A percentile compares a stretch with the other conserved stretches of the same genome.
These are phyloP conservation scores for Arxiozyma heterogenica DNA, from an alignment of 1,139 yeast genomes.

Conservation along the genomic window DNA sequence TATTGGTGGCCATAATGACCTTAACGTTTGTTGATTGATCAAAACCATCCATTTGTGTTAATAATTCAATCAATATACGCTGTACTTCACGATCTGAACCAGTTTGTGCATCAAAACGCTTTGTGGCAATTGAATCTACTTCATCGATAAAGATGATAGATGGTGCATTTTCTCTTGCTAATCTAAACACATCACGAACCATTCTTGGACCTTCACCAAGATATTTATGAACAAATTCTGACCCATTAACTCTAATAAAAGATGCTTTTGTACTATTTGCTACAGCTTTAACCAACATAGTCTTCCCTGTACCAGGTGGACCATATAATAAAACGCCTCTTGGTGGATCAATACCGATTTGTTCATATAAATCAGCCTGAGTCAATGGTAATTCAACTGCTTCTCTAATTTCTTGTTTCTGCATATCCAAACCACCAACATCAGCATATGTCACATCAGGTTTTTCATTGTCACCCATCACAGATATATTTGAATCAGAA, in stretches of 20 bases:
- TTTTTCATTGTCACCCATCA: conserved; percentile 87
- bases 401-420: conserved; percentile 95
- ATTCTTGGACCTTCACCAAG: conserved; percentile 99
- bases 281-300: conserved; percentile 97
- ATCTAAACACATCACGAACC: conserved; percentile 96
- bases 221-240: conserved; percentile 96
- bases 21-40: conserved; percentile 93
- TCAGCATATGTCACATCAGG: conserved; percentile 79
- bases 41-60: conserved; percentile 99
- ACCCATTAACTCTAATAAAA: conserved; percentile 92
- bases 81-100: conserved; percentile 99
- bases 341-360: conserved; percentile 98
- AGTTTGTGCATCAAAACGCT: conserved; percentile 98
- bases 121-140: conserved; percentile 97
- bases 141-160: conserved; percentile 96
- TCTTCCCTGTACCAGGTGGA: conserved; percentile 99
- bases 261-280: conserved; percentile 95
- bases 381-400: conserved; percentile 96
- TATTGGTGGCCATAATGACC: conserved; percentile 97
- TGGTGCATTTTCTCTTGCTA: conserved; percentile 96
- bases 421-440: conserved; percentile 99
- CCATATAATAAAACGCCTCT: conserved; percentile 95
- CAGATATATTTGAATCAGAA: conserved; percentile 93
- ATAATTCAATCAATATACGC: conserved; percentile 87
- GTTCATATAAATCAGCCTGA: conserved; percentile 91